Evolutionary conservation across 108 stramenopile species (phyloP), one percentile per base, ranked within the genome.

Genomic region (Seminavis robusta): DNA sequence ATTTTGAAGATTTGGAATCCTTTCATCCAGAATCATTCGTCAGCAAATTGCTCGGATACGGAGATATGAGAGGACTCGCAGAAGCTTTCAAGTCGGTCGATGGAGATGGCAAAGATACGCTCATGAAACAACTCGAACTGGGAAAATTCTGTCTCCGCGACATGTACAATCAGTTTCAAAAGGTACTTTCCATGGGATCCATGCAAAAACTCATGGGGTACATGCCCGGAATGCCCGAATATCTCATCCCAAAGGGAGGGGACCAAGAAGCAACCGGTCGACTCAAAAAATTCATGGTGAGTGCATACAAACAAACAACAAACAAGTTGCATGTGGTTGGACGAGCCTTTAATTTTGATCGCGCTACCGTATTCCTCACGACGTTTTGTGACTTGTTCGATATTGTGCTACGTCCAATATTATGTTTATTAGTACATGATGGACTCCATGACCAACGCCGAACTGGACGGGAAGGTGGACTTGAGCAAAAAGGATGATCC

Each of bases 1-100:
- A 96, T 55, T 97, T 98, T 69, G 98, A 97, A 58, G 98, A 97
- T 63, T 80, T 98, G 43, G 95, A 96, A 61, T 83, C 90, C 34
- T 98, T 98, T 65, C 83, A 96, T 57, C 92, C 96, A n/a, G 65
- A 75, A 47, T 82, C 80, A 13, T 98, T 98, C 69, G 94, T 98
- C 11, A 72, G 77, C 38, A 94, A 94, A 36, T 69, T 96, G 36
- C 67, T 96, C 0, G 94, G 94, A 0, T 79, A 86, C 40, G 94
- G 96, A 11, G 93, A 97, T 61, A 59, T 97, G 23, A 71, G 79
- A 23, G 92, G 94, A 13, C 43, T 88, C 24, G 81, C 79, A 80
- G 84, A 83, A 48, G 80, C 89, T 52, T 76, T 97, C 73, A 81
- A 88, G 39, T 72, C 77, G n/a, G 77, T 80, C 1, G 84, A 88